These are phyloP conservation scores for Echites panduratus DNA, from an alignment of 257 asterid species.

Conservation along the genomic window DNA sequence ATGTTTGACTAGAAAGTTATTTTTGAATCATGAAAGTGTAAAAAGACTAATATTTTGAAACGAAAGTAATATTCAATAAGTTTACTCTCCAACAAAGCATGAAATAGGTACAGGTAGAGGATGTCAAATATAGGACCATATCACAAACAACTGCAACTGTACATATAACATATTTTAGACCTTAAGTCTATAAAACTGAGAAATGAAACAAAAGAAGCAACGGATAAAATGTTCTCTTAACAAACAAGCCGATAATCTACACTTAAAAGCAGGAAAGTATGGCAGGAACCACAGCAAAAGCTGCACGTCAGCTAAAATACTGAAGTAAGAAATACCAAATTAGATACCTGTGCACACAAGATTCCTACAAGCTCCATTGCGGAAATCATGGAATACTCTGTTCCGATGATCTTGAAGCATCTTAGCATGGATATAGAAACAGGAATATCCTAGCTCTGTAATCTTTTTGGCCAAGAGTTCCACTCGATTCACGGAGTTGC, in stretches of 20 bases:
- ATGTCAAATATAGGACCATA: no score
- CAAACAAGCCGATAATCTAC: neutral
- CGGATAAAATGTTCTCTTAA: no score
- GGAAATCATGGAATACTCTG: conserved; percentile 78
- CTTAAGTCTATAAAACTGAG: no score
- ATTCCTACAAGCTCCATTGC: conserved; percentile 79
- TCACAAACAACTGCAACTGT: no score
- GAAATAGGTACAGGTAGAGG: no score
- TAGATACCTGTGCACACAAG: conserved; percentile 75
- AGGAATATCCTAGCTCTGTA: conserved; percentile 77
- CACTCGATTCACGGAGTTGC: conserved; percentile 76
- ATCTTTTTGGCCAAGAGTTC: conserved; percentile 76
- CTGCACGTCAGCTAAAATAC: neutral
- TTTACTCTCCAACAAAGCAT: no score
- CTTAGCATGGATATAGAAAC: conserved; percentile 80
- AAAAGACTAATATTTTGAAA: no score
- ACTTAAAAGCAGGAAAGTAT: neutral
- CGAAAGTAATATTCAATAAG: no score
- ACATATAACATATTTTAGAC: no score
- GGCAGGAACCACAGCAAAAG: neutral
- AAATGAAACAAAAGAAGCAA: no score
- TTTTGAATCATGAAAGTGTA: no score
- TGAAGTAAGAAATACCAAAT: neutral
- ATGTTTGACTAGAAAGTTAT: no score
- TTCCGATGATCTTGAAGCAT: conserved; percentile 82